A percentile compares a stretch with the other conserved stretches of the same genome.
These are phyloP conservation scores for Boletus reticuloceps DNA, from an alignment of 768 basidiomycete species.

Conservation along the genomic window DNA sequence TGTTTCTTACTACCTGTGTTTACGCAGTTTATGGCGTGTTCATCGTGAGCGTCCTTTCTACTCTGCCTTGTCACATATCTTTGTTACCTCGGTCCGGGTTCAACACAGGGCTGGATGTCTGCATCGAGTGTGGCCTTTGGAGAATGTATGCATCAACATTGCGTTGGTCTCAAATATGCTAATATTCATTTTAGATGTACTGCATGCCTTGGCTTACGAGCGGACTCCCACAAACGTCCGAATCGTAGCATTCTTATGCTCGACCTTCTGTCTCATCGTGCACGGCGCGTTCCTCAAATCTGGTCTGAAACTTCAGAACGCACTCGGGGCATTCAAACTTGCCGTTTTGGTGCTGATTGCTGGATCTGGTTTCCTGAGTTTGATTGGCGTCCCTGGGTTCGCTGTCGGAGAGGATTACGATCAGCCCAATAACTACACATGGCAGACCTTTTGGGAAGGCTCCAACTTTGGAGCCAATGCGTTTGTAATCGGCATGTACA, in stretches of 20 bases:
- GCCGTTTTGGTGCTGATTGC: constrained; percentile 51
- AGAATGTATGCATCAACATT: constrained; percentile 49
- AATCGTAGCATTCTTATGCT: constrained; percentile 50
- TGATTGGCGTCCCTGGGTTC: constrained; percentile 50
- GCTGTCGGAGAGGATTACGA: constrained; percentile 49
- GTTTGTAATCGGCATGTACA: constrained; percentile 63
- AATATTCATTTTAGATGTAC: constrained; percentile 41
- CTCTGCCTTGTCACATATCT: not conserved
- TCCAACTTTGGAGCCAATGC: constrained; percentile 54
- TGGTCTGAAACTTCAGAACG: constrained; percentile 64
- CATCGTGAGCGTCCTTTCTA: constrained; percentile 39
- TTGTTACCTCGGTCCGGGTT: not conserved
- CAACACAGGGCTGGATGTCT: constrained; percentile 51
- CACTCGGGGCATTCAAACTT: constrained; percentile 62
- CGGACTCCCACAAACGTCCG: constrained; percentile 49
- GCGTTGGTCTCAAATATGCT: not conserved
- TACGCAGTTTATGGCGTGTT: constrained; percentile 59
- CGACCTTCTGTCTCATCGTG: constrained; percentile 54
- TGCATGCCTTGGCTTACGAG: constrained; percentile 50
- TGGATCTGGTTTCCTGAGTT: constrained; percentile 50
- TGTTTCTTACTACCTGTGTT: constrained; percentile 55
- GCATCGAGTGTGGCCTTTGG: constrained; percentile 66
- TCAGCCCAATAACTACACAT: constrained; percentile 54
- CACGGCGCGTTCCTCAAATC: constrained; percentile 53
- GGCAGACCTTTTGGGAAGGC: constrained; percentile 65